A percentile compares a stretch with the other conserved stretches of the same genome.
Conservation (phyloP, 306 rosid genomes). For the Trifolium dubium region DNA sequence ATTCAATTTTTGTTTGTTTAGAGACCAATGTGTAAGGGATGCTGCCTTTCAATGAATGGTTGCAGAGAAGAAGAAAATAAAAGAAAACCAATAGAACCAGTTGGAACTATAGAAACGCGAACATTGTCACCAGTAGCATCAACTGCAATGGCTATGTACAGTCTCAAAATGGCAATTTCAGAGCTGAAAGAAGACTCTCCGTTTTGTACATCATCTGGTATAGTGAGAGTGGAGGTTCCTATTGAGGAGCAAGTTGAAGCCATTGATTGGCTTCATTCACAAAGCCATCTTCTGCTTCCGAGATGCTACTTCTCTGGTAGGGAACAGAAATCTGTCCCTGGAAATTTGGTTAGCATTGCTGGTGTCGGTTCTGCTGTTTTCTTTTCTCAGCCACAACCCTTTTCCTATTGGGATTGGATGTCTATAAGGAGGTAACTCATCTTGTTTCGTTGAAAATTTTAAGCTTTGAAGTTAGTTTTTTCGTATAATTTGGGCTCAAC, state of each 20-base stretch:
- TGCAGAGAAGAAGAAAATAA: constrained; percentile 47
- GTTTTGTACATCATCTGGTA: constrained; percentile 59
- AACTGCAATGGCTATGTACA: constrained; percentile 64
- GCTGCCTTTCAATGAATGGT: constrained; percentile 79
- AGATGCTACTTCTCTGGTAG: constrained; percentile 79
- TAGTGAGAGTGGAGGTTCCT: constrained; percentile 63
- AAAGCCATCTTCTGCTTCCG: constrained; percentile 65
- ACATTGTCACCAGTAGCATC: constrained; percentile 59
- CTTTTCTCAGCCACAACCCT: constrained; percentile 64
- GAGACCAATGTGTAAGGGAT: constrained; percentile 46
- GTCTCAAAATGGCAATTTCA: constrained; percentile 58
- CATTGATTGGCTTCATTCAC: constrained; percentile 85
- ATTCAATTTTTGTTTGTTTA: constrained; percentile 5
- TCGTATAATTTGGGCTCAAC: background rate
- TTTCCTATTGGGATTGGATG: constrained; percentile 75
- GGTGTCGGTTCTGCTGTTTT: constrained; percentile 87
- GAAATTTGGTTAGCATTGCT: constrained; percentile 68
- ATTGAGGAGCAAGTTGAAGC: constrained; percentile 79
- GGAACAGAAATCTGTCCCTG: constrained; percentile 26
- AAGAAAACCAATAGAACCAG: constrained; percentile 29
- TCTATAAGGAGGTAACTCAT: constrained; percentile 70
- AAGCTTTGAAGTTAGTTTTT: background rate
- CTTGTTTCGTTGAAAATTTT: background rate
- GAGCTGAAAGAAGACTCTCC: constrained; percentile 64
- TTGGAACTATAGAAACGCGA: constrained; percentile 65